Evolutionary conservation across 495 filamentous ascomycete genomes (phyloP), one percentile per base, ranked within the genome.

Genomic region (Lichenothelia convexa): DNA sequence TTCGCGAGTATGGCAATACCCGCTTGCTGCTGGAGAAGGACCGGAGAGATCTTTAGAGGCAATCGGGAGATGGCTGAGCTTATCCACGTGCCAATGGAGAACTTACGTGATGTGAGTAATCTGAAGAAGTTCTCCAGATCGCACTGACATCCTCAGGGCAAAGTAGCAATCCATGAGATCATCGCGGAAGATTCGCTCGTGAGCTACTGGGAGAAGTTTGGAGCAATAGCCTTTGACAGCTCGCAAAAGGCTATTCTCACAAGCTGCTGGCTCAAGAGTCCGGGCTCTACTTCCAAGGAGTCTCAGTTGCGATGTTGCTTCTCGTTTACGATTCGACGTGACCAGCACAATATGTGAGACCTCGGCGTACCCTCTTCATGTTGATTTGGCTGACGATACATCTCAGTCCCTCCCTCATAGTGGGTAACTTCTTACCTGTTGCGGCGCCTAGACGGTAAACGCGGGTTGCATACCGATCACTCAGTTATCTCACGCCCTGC

Each of bases 1-100:
- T 99, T 99, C 59, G 91, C 89, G 9, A 91, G 83, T 55, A 95
- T 99, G 89, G 87, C 89, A 17, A 86, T 95, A 41, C 89, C 89
- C 3, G 89, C 89, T 22, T 99, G 89, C 56, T 91, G 86, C 52
- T 99, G 89, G 89, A 71, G 91, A 45, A 68, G 89, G 50, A 95
- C 89, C 0, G 89, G 89, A 12, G 89, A 95, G 57, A 95, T 99
- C 31, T 94, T 93, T 53, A 73, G 91, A 41, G 89, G 87, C 2
- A 99, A 99, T 53, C 92, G 87, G 47, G 89, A 95, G 54, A 95
- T 99, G 86, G 91, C 89, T 18, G 83, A 94, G 54, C 66, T 99
- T 30, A 89, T 99, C 38, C 75, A 83, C 46, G 83, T 94, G 38
- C 83, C 84, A 1, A 83, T 94, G 46, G 86, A 93, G 48, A 74